Percentiles rank a stretch among this genome's conserved stretches.
Conservation (phyloP, 140 eudicot genomes). For the Anethum foeniculum region DNA sequence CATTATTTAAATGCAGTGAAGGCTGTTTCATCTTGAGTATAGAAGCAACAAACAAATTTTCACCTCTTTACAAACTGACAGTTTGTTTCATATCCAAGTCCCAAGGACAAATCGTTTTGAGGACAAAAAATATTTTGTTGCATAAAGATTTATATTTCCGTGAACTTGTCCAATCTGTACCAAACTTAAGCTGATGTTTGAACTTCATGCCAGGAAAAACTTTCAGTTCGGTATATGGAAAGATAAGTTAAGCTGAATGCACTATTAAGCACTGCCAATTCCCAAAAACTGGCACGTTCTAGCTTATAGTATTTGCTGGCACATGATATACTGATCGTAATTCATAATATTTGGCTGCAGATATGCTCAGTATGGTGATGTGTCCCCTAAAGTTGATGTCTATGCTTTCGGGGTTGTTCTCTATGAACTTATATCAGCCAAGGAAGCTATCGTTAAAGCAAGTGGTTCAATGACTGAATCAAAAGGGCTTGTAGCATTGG, state of each 20-base stretch:
- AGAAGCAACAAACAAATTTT: not conserved
- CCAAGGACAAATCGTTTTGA: not conserved
- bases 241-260: not conserved
- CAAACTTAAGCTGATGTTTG: not conserved
- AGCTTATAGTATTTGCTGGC: not conserved
- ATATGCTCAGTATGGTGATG: conserved; percentile 69
- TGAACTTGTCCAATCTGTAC: not conserved
- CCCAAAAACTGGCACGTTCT: not conserved
- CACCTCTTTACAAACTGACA: not conserved
- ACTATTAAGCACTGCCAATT: not conserved
- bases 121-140: not conserved
- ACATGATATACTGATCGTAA: not conserved
- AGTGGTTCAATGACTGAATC: conserved; percentile 41
- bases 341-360: conserved; percentile 32
- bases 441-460: conserved; percentile 73
- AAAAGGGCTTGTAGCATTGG: conserved; percentile 71
- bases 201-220: not conserved
- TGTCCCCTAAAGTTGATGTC: conserved; percentile 89
- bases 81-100: not conserved
- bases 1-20: not conserved
- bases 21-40: not conserved
- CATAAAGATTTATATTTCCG: too few relatives aligned
- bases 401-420: conserved; percentile 95
- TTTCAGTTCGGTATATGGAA: not conserved
- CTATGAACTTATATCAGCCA: conserved; percentile 83